Evolutionary conservation across 2,329 filamentous ascomycete species (phyloP), one percentile per base, ranked within the genome.

Genomic region (Stylonectria norvegica): DNA sequence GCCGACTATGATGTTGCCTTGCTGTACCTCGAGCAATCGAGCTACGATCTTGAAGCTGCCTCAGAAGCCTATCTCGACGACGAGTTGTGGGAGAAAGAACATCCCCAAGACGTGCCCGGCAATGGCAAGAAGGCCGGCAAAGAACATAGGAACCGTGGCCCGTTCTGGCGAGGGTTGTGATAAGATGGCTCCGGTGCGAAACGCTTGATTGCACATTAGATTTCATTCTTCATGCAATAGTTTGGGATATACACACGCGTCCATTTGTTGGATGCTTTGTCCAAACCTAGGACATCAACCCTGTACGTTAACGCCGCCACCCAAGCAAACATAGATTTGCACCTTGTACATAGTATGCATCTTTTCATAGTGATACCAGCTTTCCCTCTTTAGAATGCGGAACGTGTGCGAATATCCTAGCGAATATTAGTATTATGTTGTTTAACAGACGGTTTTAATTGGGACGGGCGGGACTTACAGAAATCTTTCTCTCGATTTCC

Each of bases 401-500:
- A 79, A 39, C 77, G 66, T 23, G 77, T 79, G 34, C 77, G 76
- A 34, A 80, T 71, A 45, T 81, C 76, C 73, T 77, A 43, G 7
- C 7, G 15, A 5, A 6, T 8, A 18, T 32, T 32, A 32, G 16
- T 7, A 32, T 9, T n/a, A 18, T 5, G 14, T n/a, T 32, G 16
- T n/a, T 18, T 19, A 18, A 5, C 5, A 8, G 15, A 8, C 5
- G 7, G 10, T 8, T 6, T 5, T 8, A 6, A 32, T 32, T 14
- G n/a, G 15, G 12, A 9, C 16, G 16, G 12, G 38, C 20, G 5
- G n/a, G 37, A 64, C 72, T 60, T 59, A 76, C 75, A 45, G 86
- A 89, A 59, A 98, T 91, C 70, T 96, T 96, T 58, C 93, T 83
- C 73, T 98, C 94, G 59, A 98, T 93, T 67, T 97, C 88, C 55